phyloP scores from a whole-genome alignment of 1,139 yeast genomes.

The Sugiyamaella novakii region DNA sequence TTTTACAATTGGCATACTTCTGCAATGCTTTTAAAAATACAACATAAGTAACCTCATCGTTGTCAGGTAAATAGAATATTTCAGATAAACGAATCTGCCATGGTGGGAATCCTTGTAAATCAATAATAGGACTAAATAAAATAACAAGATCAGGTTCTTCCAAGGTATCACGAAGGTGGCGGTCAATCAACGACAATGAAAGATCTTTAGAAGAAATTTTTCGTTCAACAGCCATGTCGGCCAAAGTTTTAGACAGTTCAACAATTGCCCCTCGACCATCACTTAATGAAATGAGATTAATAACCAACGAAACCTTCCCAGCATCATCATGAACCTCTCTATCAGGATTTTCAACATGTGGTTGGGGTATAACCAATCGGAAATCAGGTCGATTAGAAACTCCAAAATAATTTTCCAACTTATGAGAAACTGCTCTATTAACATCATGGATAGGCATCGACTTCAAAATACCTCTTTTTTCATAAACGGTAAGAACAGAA shows the following conservation, averaged over 20 bases:
- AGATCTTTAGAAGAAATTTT: slow-evolving; percentile 70
- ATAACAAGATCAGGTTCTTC: slow-evolving; percentile 88
- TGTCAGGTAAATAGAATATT: slow-evolving; percentile 88
- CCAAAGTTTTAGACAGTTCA: slow-evolving; percentile 83
- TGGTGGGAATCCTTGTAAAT: slow-evolving; percentile 94
- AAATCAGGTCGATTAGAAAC: slow-evolving; percentile 65
- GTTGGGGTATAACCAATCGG: slow-evolving; percentile 21
- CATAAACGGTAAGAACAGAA: slow-evolving; percentile 71
- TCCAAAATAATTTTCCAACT: slow-evolving; percentile 75
- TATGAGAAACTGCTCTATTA: slow-evolving; percentile 59
- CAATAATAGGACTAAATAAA: slow-evolving; percentile 80
- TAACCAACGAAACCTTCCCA: slow-evolving; percentile 48
- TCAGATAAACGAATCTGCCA: slow-evolving; percentile 95
- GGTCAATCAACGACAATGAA: slow-evolving; percentile 71
- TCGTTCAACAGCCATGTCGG: slow-evolving; percentile 64
- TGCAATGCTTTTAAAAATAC: slow-evolving; percentile 84
- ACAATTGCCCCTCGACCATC: slow-evolving; percentile 93
- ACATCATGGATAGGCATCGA: slow-evolving; percentile 52
- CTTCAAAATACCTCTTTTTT: slow-evolving; percentile 70
- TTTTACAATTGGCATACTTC: slow-evolving; percentile 75
- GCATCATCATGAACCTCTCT: slow-evolving; percentile 61
- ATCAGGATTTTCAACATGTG: slow-evolving; percentile 47
- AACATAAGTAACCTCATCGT: slow-evolving; percentile 79
- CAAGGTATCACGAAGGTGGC: slow-evolving; percentile 76
- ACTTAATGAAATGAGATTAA: slow-evolving; percentile 66